phyloP scores from a whole-genome alignment of 2,329 filamentous ascomycete species.

The Neoscytalidium dimidiatum region DNA sequence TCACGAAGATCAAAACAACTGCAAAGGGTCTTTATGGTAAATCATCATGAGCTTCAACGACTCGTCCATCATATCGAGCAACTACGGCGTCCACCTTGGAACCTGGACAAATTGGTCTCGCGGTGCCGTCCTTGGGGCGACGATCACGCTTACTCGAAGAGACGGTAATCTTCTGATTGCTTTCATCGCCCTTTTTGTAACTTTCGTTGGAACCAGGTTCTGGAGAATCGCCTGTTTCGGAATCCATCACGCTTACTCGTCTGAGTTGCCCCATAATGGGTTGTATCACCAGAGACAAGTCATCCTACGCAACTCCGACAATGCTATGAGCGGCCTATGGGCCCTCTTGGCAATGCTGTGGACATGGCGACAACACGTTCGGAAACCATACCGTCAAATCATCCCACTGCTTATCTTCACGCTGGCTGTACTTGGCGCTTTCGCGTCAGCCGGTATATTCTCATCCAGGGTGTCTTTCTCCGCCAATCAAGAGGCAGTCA shows the following conservation, averaged over 20 bases:
- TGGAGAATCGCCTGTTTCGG: conserved; percentile 33
- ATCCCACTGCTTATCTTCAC: conserved; percentile 24
- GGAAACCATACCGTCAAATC: no score
- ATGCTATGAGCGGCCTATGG: conserved; percentile 22
- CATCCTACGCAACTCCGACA: conserved; percentile 36
- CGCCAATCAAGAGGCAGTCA: neutral
- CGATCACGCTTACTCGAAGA: conserved; percentile 24
- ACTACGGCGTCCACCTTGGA: conserved; percentile 21
- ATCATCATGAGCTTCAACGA: no score
- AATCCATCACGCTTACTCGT: conserved; percentile 29
- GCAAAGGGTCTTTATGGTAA: no score
- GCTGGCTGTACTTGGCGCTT: conserved; percentile 26
- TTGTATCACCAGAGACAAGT: conserved; percentile 36
- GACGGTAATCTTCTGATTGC: conserved; percentile 27
- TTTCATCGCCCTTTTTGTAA: conserved; percentile 26
- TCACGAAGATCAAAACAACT: no score
- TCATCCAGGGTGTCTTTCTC: conserved; percentile 23
- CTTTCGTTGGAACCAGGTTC: conserved; percentile 28
- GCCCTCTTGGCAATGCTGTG: conserved; percentile 6
- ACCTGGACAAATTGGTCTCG: conserved; percentile 27
- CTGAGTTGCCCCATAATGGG: conserved; percentile 27
- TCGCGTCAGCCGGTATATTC: conserved; percentile 24
- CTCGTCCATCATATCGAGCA: no score
- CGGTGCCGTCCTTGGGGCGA: conserved; percentile 22
- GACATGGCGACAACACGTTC: conserved; percentile 23